These are phyloP conservation scores for Graphilbum sp. DNA, from an alignment of 2,329 filamentous ascomycete genomes.

Conservation along the genomic window DNA sequence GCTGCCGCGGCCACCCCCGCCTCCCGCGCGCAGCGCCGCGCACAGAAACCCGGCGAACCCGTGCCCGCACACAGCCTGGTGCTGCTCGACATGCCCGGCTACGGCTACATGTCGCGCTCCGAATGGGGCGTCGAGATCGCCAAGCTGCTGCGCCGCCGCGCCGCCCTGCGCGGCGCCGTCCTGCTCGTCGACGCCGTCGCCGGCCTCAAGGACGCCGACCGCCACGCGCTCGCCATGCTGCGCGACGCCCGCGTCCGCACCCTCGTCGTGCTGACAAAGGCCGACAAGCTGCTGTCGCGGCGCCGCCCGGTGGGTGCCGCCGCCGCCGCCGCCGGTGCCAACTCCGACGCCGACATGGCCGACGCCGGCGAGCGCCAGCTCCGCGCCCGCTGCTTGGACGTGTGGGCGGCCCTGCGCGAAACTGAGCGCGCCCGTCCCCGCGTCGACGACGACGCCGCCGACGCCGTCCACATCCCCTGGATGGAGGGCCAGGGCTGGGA, in stretches of 20 bases:
- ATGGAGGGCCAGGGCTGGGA: conserved; percentile 16
- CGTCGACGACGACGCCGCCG: not conserved
- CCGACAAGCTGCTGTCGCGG: conserved; percentile 26
- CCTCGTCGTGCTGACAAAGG: conserved; percentile 38
- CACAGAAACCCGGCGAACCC: conserved; percentile 14
- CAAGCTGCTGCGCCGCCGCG: conserved; percentile 31
- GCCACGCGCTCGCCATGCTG: conserved; percentile 29
- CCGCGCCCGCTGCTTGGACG: conserved; percentile 11
- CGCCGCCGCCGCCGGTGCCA: not conserved
- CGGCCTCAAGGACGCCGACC: conserved; percentile 30
- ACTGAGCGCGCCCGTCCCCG: conserved; percentile 8
- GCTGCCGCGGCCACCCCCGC: too few species aligned
- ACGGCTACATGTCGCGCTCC: conserved; percentile 18
- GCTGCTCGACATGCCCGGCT: conserved; percentile 24
- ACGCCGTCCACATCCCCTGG: conserved; percentile 8
- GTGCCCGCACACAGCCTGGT: conserved; percentile 27
- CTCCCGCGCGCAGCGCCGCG: conserved; percentile 9
- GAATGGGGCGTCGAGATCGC: conserved; percentile 37
- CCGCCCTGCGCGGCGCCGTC: conserved; percentile 32
- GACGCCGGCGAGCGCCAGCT: conserved; percentile 6
- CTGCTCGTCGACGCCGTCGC: conserved; percentile 37
- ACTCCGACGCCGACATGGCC: not conserved
- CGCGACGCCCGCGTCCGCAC: conserved; percentile 27
- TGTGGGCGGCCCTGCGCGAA: conserved; percentile 16
- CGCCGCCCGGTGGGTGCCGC: too few species aligned